Evolutionary conservation across 2,329 filamentous ascomycete species (phyloP), one percentile per base, ranked within the genome.

Genomic region (Chalaropsis thielavioides): DNA sequence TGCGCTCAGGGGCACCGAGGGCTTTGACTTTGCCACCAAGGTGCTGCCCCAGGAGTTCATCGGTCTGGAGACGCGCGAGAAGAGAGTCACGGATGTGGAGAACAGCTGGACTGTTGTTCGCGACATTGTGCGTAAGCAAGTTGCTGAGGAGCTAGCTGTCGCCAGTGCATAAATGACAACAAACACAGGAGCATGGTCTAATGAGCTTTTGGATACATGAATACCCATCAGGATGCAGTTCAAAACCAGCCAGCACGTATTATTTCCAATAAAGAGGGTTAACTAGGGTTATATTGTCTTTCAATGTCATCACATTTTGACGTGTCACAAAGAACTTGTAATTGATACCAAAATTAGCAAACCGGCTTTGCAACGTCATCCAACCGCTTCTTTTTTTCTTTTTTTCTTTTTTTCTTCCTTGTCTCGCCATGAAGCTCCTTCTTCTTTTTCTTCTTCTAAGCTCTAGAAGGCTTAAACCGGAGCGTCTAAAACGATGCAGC

Each of bases 41-140:
- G 88, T 97, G 0, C 79, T 95, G 64, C 92, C 92, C 0, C 74
- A 81, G 66, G 89, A 96, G 76, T 94, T 96, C 72, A 77, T 87
- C 41, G 92, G 89, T 0, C 77, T 97, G 0, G 86, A 91, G 72
- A 76, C 85, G 71, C 85, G 86, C 76, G 86, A 92, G 74, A 88
- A 82, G 75, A 81, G 89, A 60, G 85, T 95, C 15, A 85, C 81
- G 3, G 78, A 81, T 51, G 85, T 91, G 22, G 83, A 82, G 51
- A 87, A 83, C 68, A 83, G 85, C 60, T 92, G 89, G 86, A 78
- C 88, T 74, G 83, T 81, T 24, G 88, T 96, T 19, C 79, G 90
- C 68, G 84, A 86, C 71, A 81, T 95, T 68, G 85, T 96, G 4
- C 84, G 86, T 73, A 80, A 81, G 68, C 84, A 92, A 74, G 88